Base-by-base conservation (phyloP, 2,329 filamentous ascomycete species). In the Pestalotiopsis sp. region DNA sequence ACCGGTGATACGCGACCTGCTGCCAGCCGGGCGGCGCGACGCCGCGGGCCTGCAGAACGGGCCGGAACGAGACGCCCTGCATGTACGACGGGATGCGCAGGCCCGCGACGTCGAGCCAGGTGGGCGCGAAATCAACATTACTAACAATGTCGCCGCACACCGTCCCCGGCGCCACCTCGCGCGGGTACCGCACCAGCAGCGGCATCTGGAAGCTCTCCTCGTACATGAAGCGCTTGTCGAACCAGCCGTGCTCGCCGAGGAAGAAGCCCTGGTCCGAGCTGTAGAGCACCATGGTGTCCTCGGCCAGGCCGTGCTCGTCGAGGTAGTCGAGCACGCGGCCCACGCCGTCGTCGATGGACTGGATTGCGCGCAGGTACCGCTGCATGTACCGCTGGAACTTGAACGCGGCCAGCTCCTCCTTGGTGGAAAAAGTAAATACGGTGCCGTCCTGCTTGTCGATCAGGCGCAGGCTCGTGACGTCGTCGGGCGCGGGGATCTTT, bases 201-300 rank as follows among this genome's bases (percentile, higher is more conserved):
- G 86, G 85, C 86, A 88, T 87, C 75, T 87, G 85, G 76, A 88
- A 87, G 14, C 78, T 82, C 74, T 88, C 84, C 70, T 88, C 85
- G 75, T 88, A 88, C 83, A 88, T 87, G 74, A 88, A 87, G 3
- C 86, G 82, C 76, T 88, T 88, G 74, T 87, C 86, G 71, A 87
- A 87, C 85, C 85, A 88, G 66, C 86, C 85, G 69, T 88, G 86
- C 68, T 88, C 86, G 7, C 85, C 85, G 0, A 88, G 81, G 74
- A 87, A 88, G 77, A 87, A 87, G 5, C 86, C 86, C 69, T 87
- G 85, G 70, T 87, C 85, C 0, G 83, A 86, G 0, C 83, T 86
- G 70, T 87, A 87, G n/a, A 87, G 79, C 2, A 87, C 82, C 2
- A 87, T 75, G 0, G 85, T 87, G 71, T 86, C 81, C 0, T 85